These are phyloP conservation scores for Diutina mesorugosa DNA, from an alignment of 1,139 yeast species.

Conservation along the genomic window DNA sequence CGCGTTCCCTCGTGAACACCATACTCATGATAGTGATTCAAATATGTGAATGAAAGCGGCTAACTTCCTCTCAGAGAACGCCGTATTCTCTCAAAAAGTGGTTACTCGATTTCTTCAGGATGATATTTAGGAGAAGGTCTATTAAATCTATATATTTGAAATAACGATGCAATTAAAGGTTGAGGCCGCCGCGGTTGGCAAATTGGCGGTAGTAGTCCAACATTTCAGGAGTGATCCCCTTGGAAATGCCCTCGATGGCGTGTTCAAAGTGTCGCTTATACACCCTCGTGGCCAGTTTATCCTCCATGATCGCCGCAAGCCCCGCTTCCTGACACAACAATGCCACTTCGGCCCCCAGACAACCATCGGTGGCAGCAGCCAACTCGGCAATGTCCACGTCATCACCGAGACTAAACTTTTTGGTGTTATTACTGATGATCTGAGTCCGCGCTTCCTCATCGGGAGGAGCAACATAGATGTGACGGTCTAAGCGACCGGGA, in stretches of 20 bases:
- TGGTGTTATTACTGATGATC: constrained; percentile 57
- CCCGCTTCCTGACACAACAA: constrained; percentile 93
- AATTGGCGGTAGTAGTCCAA: constrained; percentile 59
- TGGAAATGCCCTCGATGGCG: constrained; percentile 56
- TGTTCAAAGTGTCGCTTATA: constrained; percentile 51
- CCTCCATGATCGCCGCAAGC: constrained; percentile 76
- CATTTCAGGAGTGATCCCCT: constrained; percentile 80
- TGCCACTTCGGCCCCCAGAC: constrained; percentile 94
- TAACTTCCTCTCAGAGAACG: no score
- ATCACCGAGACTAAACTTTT: constrained; percentile 24
- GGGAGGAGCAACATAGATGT: constrained; percentile 87
- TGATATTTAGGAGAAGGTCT: no score
- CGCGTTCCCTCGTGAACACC: no score
- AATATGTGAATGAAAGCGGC: no score
- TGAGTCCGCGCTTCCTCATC: constrained; percentile 66
- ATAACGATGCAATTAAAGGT: not conserved
- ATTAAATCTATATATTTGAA: not conserved
- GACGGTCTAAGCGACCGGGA: constrained; percentile 90
- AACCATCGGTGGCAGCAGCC: constrained; percentile 66
- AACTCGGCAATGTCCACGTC: constrained; percentile 30
- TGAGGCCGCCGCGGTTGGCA: constrained; percentile 31
- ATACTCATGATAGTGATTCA: no score
- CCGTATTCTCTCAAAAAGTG: no score
- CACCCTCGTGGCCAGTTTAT: constrained; percentile 42
- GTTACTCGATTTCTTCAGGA: no score